Conservation (phyloP, 1,284 basidiomycete genomes). For the Jaminaea rosea region DNA sequence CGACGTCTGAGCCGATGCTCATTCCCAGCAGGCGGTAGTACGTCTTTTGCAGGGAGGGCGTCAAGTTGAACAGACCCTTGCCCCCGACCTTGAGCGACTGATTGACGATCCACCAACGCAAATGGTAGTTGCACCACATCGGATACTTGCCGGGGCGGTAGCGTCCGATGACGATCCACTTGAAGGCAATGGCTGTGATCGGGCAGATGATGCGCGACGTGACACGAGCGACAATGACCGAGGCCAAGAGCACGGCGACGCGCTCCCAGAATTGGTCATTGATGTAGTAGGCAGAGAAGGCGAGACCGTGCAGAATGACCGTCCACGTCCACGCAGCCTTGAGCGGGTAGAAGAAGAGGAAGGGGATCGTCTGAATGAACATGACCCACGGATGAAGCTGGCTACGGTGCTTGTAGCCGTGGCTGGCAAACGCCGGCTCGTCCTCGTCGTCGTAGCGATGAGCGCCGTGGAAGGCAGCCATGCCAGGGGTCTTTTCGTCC, state of each 20-base stretch:
- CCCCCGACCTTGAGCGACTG: slow-evolving; percentile 45
- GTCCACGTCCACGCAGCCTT: slow-evolving; percentile 48
- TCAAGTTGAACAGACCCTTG: slow-evolving; percentile 43
- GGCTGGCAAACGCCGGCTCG: slow-evolving; percentile 37
- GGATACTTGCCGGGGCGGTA: slow-evolving; percentile 45
- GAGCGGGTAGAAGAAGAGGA: slow-evolving; percentile 45
- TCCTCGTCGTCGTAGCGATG: slow-evolving; percentile 43
- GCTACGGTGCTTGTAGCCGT: slow-evolving; percentile 43
- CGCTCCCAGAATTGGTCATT: slow-evolving; percentile 46
- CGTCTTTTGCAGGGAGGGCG: slow-evolving; percentile 34
- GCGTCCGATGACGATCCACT: slow-evolving; percentile 46
- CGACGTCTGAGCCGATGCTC: slow-evolving; percentile 42
- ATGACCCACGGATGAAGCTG: slow-evolving; percentile 43
- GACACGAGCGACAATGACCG: slow-evolving; percentile 40
- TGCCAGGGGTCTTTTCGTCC: slow-evolving; percentile 35
- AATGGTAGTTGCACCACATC: slow-evolving; percentile 47
- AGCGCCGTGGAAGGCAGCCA: slow-evolving; percentile 26
- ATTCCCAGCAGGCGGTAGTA: slow-evolving; percentile 46
- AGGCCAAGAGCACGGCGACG: slow-evolving; percentile 41
- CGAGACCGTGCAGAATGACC: slow-evolving; percentile 45
- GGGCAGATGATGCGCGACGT: slow-evolving; percentile 47
- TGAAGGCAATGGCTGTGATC: slow-evolving; percentile 45
- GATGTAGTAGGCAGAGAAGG: slow-evolving; percentile 46
- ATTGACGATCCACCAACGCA: slow-evolving; percentile 48
- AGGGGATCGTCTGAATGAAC: slow-evolving; percentile 39